These are phyloP conservation scores for Fremontodendron californicum DNA, from an alignment of 345 rosid genomes.

Conservation along the genomic window DNA sequence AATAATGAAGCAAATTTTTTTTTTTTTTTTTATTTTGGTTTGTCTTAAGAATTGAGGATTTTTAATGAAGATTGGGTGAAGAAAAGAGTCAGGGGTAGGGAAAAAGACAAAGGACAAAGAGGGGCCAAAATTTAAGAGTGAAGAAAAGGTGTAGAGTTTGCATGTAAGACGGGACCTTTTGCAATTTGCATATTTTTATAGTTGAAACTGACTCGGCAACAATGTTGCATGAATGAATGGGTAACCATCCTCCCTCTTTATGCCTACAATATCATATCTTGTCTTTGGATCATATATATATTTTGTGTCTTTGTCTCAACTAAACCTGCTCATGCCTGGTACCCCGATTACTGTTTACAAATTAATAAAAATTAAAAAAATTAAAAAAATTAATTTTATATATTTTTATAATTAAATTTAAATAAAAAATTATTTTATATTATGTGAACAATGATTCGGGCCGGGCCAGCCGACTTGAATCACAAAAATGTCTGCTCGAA, in stretches of 20 bases:
- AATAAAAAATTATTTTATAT: too few relatives aligned
- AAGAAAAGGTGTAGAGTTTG: not conserved
- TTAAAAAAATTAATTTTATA: too few relatives aligned
- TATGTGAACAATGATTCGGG: too few relatives aligned
- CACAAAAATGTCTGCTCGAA: too few relatives aligned
- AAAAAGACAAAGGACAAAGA: not conserved
- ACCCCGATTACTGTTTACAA: too few relatives aligned
- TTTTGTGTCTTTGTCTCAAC: not conserved
- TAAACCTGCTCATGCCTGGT: too few relatives aligned
- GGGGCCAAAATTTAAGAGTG: not conserved
- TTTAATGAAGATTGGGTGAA: not conserved
- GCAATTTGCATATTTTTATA: not conserved
- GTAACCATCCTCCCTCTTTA: too few relatives aligned
- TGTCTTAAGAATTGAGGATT: not conserved
- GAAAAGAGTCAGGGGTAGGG: not conserved
- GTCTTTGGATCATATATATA: not conserved
- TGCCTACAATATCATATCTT: not conserved
- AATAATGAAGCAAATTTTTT: too few relatives aligned
- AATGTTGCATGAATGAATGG: not conserved
- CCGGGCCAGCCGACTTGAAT: too few relatives aligned
- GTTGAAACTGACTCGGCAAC: conserved; percentile 8
- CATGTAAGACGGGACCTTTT: not conserved
- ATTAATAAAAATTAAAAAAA: too few relatives aligned
- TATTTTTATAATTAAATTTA: too few relatives aligned
- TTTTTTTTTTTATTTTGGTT: too few relatives aligned